These are phyloP conservation scores for Neurospora africana DNA, from an alignment of 495 filamentous ascomycete genomes.

Conservation along the genomic window DNA sequence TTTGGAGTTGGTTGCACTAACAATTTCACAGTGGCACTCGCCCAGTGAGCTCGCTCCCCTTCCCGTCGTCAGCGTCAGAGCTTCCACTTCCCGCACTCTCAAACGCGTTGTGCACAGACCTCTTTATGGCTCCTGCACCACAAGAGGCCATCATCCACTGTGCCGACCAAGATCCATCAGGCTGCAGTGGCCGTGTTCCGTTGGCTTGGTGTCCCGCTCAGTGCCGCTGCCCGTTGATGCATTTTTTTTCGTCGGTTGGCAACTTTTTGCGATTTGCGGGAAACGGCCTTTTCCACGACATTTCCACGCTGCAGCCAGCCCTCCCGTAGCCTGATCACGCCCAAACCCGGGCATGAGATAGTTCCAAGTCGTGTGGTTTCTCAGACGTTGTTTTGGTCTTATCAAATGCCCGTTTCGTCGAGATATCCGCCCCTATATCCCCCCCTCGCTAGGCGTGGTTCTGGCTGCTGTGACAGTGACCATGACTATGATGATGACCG, in stretches of 20 bases:
- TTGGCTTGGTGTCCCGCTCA: not conserved
- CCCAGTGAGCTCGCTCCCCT: not conserved
- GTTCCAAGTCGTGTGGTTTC: slow-evolving; percentile 41
- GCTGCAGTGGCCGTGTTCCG: too few species aligned
- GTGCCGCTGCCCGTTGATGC: slow-evolving; percentile 11
- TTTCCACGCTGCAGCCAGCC: slow-evolving; percentile 29
- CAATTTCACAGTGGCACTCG: not conserved
- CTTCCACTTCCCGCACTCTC: not conserved
- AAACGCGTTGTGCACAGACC: not conserved
- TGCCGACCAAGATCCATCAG: not conserved
- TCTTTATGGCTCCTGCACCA: not conserved
- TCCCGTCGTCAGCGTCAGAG: not conserved
- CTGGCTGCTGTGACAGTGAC: not conserved
- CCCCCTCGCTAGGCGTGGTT: slow-evolving; percentile 13
- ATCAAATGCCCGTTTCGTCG: slow-evolving; percentile 53
- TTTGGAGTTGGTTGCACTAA: not conserved
- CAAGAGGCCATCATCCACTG: not conserved
- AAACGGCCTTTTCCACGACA: slow-evolving; percentile 25
- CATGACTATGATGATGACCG: slow-evolving; percentile 10
- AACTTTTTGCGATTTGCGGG: slow-evolving; percentile 38
- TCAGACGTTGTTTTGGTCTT: slow-evolving; percentile 53
- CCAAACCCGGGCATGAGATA: slow-evolving; percentile 50
- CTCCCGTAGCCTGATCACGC: slow-evolving; percentile 41
- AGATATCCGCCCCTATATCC: slow-evolving; percentile 46
- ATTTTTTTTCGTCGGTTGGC: slow-evolving; percentile 25